Percentiles rank a stretch among this genome's conserved stretches.
Evolutionary conservation across 306 rosid species (phyloP).

Genomic region (Gillenia trifoliata): DNA sequence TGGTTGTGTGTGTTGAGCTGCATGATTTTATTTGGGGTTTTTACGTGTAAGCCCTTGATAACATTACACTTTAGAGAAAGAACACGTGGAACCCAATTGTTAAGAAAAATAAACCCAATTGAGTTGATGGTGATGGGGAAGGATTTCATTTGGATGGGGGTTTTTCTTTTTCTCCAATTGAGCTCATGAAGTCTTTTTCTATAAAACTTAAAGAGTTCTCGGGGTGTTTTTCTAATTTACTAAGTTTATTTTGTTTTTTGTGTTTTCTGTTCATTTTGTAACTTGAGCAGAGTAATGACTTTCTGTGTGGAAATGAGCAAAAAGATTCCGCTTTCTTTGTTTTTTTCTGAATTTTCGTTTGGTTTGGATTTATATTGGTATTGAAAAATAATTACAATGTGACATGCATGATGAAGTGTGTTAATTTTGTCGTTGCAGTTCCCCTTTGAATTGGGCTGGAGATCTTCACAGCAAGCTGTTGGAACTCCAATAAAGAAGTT

Average conservation of each 20-base stretch:
- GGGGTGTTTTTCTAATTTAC: background rate
- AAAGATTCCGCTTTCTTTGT: background rate
- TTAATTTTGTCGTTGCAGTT: constrained; percentile 43
- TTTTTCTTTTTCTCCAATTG: background rate
- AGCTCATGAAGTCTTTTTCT: background rate
- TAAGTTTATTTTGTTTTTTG: no score
- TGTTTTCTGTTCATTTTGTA: background rate
- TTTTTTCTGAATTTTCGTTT: constrained; percentile 3
- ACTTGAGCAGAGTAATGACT: background rate
- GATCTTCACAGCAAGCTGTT: constrained; percentile 45
- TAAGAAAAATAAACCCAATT: background rate
- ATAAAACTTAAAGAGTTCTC: background rate
- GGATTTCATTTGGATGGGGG: background rate
- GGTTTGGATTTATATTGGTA: constrained; percentile 1
- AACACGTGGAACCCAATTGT: background rate
- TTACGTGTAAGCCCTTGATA: background rate
- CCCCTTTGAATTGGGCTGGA: constrained; percentile 50
- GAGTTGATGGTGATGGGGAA: no score
- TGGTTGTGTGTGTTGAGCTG: background rate
- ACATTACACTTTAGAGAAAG: background rate
- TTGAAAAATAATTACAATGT: background rate
- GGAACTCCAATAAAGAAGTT: constrained; percentile 76
- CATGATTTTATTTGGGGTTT: background rate
- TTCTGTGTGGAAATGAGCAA: background rate
- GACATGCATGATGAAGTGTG: constrained; percentile 10